A percentile compares a stretch with the other conserved stretches of the same genome.
phyloP scores from a whole-genome alignment of 169 alveolate species.

The Plasmodium blacklocki region DNA sequence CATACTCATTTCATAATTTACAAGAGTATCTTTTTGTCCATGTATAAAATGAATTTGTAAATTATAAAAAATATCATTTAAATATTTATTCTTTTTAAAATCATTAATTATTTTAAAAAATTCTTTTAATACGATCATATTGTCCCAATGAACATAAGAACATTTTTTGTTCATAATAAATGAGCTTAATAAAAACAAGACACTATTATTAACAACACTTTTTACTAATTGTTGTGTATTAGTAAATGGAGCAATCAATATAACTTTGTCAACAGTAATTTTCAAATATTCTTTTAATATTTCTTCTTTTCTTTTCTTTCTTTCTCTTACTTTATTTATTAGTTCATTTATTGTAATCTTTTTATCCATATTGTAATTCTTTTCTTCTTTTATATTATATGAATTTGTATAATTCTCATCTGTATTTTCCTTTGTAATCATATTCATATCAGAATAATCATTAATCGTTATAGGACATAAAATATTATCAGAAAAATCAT shows the following conservation, averaged over 20 bases:
- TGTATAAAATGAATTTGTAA: constrained; percentile 65
- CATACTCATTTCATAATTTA: constrained; percentile 65
- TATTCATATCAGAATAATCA: neutral
- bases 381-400: neutral
- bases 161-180: constrained; percentile 73
- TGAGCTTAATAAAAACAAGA: constrained; percentile 40
- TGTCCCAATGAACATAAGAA: constrained; percentile 74
- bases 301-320: constrained; percentile 3
- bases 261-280: constrained; percentile 41
- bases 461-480: neutral
- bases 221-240: constrained; percentile 72
- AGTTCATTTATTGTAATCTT: neutral
- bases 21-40: constrained; percentile 70
- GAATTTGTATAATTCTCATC: neutral
- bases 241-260: constrained; percentile 69
- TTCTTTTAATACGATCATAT: constrained; percentile 47
- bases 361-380: neutral
- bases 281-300: constrained; percentile 24
- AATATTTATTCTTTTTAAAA: constrained; percentile 48
- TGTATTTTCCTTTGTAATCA: neutral
- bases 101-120: constrained; percentile 39
- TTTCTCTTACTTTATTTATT: neutral
- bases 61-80: constrained; percentile 27
- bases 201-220: constrained; percentile 56
- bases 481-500: neutral